Base-by-base conservation (phyloP, 139 green algal genomes). In the Closterium sp. region DNA sequence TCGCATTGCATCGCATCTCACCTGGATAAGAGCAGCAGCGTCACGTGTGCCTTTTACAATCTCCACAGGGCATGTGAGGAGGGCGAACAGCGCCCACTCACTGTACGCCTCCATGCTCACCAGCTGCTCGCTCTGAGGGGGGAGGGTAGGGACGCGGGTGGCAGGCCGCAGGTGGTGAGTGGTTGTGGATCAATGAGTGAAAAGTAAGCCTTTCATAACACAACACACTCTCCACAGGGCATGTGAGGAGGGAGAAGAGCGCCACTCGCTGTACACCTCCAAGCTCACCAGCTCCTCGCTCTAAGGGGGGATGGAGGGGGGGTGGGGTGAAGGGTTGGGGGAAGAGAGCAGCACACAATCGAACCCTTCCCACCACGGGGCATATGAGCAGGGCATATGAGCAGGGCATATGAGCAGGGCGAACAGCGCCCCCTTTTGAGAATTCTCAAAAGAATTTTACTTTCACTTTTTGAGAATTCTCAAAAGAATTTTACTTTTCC, bases 71-170 rank as follows among this genome's bases (percentile, higher is more conserved):
- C 91, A 94, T 24, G 88, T 90, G 50, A 94, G 32, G 9, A 88
- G 92, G 21, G 89, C 91, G 19, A 91, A 93, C 17, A 89, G 0
- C 91, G 93, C 87, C 91, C 91, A 94, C 87, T 70, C 34, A 6
- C 7, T 31, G 87, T 94, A 93, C 9, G 28, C 70, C 29, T 93
- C 89, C 30, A 93, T 38, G 27, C 89, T 28, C 27, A 45, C 70
- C 79, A 92, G 31, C 32, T 85, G n/a, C 86, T 70, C 34, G 70
- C 89, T 89, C 89, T 92, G 89, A 50, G 7, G 2, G 2, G 84
- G 7, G 9, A 2, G 3, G 85, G n/a, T 32, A 38, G 11, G 10
- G 19, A 7, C 13, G 9, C 22, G 27, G 84, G 27, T 32, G 84
- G 84, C 9, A 21, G 27, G 84, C 19, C 19, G 84, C 9, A 28